Evolutionary conservation across 495 filamentous ascomycete genomes (phyloP), one percentile per base, ranked within the genome.

Genomic region (Hyaloscypha bicolor): DNA sequence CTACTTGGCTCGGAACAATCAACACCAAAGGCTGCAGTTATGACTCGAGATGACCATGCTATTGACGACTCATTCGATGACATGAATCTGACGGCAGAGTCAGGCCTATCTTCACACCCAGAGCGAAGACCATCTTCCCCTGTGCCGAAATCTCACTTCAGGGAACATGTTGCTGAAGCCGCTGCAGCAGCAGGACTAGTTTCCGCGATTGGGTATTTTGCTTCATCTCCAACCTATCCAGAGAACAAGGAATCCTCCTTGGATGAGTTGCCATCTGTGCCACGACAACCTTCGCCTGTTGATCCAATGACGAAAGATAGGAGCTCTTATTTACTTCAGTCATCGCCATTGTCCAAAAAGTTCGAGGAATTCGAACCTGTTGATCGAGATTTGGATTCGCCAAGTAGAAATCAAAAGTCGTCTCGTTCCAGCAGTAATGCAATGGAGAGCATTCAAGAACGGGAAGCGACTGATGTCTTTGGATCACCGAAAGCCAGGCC

Each of bases 1-100:
- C 57, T 72, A 5, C 69, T 78, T 6, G 76, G 71, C 8, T 76
- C 74, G 1, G 59, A 76, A 21, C 75, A 80, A 68, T 74, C 73
- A 4, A 79, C 78, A 51, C 76, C 79, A n/a, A 75, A 70, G 64
- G 76, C 75, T 3, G 58, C 22, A 29, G 19, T 62, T 31, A 51
- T 61, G 31, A 55, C 53, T 53, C 57, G 45, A 37, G 63, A 71
- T 55, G 22, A 29, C 21, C 55, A 45, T 32, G 45, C 51, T 58
- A 39, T 57, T 25, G 55, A 39, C 25, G 35, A 63, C 6, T 35
- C 61, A 19, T 8, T n/a, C 33, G 42, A 58, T 22, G 59, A 65
- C 3, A 29, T 29, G 33, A 21, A 33, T 5, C 33, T 4, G 3
- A 57, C 8, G 22, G 22, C 16, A 29, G 39, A 33, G 35, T 25